Conservation (phyloP, 2,329 filamentous ascomycete genomes). For the Hymenoscyphus fructigenus region DNA sequence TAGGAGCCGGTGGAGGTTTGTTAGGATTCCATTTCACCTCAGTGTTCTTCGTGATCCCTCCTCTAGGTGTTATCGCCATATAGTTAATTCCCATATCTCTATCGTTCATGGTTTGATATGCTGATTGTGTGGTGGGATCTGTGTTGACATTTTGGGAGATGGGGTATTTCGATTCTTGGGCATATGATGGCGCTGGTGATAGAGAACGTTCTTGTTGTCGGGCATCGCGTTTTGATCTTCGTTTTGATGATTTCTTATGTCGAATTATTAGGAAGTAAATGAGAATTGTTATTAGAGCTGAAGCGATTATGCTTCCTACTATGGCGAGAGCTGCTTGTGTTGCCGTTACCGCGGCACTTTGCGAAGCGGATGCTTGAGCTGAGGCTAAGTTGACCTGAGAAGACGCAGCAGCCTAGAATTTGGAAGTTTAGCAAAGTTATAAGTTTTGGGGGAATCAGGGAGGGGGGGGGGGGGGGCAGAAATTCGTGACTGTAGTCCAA, state of each 20-base stretch:
- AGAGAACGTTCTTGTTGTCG: conserved; percentile 12
- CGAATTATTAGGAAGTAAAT: conserved; percentile 41
- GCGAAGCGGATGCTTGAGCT: conserved; percentile 30
- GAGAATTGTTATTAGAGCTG: conserved; percentile 41
- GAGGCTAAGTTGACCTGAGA: conserved; percentile 24
- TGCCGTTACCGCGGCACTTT: conserved; percentile 42
- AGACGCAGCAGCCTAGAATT: conserved; percentile 25
- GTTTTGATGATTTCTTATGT: conserved; percentile 27
- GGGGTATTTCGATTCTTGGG: conserved; percentile 25
- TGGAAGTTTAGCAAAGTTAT: conserved; percentile 5
- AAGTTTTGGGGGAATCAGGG: too few relatives aligned
- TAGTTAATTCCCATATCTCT: conserved; percentile 2
- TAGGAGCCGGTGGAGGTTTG: conserved; percentile 29
- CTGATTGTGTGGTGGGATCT: conserved; percentile 23
- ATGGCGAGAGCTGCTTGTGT: conserved; percentile 45
- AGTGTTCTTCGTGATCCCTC: conserved; percentile 12
- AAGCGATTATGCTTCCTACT: conserved; percentile 44
- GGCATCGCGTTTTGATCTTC: conserved; percentile 8
- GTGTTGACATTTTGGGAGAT: conserved; percentile 23
- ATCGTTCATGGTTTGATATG: conserved; percentile 3
- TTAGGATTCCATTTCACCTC: conserved; percentile 31
- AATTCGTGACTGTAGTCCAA: too few relatives aligned
- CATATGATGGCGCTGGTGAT: conserved; percentile 14
- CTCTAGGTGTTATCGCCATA: conserved; percentile 9
- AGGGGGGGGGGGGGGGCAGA: too few relatives aligned